Conservation (phyloP, 768 basidiomycete genomes). For the Tylopilus vinaceipallidus region DNA sequence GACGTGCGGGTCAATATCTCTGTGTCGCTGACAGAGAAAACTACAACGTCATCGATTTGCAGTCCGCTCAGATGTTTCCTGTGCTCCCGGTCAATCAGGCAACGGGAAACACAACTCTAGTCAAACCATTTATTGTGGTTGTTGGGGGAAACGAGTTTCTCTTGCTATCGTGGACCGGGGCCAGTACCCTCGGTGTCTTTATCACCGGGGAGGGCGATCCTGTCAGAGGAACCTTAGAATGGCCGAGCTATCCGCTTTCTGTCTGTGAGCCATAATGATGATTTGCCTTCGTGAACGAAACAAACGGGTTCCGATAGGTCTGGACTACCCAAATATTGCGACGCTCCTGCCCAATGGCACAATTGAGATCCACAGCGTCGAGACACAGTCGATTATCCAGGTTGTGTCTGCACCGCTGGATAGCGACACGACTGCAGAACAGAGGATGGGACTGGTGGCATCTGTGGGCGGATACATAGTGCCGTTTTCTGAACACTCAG, state of each 20-base stretch:
- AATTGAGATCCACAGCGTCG: conserved; percentile 78
- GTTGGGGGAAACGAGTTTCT: conserved; percentile 81
- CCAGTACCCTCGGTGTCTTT: conserved; percentile 81
- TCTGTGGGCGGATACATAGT: conserved; percentile 40
- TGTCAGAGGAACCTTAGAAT: conserved; percentile 84
- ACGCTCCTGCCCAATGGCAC: conserved; percentile 76
- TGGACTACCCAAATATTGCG: conserved; percentile 81
- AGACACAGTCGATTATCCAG: conserved; percentile 71
- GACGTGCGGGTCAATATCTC: conserved; percentile 58
- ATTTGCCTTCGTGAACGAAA: not conserved
- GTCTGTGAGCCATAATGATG: conserved; percentile 53
- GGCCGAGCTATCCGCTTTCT: conserved; percentile 74
- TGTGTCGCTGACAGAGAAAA: conserved; percentile 71
- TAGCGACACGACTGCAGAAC: conserved; percentile 21
- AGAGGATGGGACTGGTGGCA: conserved; percentile 27
- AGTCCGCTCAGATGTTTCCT: conserved; percentile 63
- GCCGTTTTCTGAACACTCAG: conserved; percentile 40
- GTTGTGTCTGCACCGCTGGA: conserved; percentile 51
- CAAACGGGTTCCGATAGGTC: conserved; percentile 40
- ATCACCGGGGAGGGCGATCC: conserved; percentile 84
- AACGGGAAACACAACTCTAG: conserved; percentile 35
- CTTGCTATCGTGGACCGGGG: conserved; percentile 81
- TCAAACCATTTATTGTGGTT: conserved; percentile 73
- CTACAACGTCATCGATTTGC: conserved; percentile 81
- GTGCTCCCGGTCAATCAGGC: conserved; percentile 81